These are phyloP conservation scores for Physcomitrellopsis africana DNA, from an alignment of 225 moss, liverwort and hornwort genomes.

Conservation along the genomic window DNA sequence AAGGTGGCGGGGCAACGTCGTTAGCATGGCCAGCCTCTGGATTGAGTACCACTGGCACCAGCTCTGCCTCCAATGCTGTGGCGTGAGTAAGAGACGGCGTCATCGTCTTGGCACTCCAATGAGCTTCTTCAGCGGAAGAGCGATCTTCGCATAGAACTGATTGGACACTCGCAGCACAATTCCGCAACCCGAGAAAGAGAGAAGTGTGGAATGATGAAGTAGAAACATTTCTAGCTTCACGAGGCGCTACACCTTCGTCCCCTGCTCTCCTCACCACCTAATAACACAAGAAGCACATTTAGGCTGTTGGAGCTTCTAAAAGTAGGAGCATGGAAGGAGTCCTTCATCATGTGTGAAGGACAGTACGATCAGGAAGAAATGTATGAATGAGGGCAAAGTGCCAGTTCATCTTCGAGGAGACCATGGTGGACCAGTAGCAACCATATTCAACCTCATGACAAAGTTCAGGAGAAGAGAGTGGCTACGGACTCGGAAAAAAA, in stretches of 20 bases:
- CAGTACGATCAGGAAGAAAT: not conserved
- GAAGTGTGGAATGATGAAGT: no score
- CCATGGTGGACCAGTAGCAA: not conserved
- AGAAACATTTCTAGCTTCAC: not conserved
- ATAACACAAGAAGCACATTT: no score
- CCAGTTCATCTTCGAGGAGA: not conserved
- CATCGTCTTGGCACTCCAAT: constrained; percentile 7
- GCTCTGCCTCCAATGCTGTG: not conserved
- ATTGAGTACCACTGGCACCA: not conserved
- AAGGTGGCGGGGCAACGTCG: constrained; percentile 24
- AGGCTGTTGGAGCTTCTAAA: no score
- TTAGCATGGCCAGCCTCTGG: constrained; percentile 14
- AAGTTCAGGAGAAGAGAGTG: not conserved
- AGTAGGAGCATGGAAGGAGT: not conserved
- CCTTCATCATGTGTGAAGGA: not conserved
- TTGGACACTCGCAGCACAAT: not conserved
- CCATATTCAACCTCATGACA: not conserved
- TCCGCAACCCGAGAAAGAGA: not conserved
- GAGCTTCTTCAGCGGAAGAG: not conserved
- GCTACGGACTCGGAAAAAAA: not conserved
- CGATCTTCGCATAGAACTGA: not conserved
- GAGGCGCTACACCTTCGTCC: not conserved
- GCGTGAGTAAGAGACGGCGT: constrained; percentile 15
- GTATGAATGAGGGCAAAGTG: not conserved
- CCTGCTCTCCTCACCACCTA: no score